Conservation (phyloP, 345 rosid species). For the Toxicodendron radicans region DNA sequence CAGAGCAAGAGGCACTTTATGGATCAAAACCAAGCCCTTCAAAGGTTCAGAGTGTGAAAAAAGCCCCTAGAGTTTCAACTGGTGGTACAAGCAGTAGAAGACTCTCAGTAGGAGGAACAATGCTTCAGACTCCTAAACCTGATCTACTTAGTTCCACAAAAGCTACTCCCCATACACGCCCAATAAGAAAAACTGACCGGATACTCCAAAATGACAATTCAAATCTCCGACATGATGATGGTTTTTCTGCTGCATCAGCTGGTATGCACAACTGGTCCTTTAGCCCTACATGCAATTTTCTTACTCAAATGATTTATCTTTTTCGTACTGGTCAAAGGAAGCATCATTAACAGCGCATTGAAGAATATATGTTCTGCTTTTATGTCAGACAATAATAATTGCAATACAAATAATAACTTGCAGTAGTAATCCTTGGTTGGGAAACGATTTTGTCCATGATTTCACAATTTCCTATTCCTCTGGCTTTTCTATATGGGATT, state of each 20-base stretch:
- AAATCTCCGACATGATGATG: slow-evolving; percentile 43
- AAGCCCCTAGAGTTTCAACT: slow-evolving; percentile 69
- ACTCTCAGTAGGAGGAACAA: slow-evolving; percentile 72
- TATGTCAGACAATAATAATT: background rate
- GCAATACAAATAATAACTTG: background rate
- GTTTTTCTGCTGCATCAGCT: slow-evolving; percentile 48
- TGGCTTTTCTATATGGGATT: background rate
- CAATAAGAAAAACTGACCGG: slow-evolving; percentile 54
- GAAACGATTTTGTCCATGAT: background rate
- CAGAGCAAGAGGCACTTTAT: slow-evolving; percentile 90
- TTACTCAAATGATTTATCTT: too few relatives aligned
- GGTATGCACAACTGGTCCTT: slow-evolving; percentile 35
- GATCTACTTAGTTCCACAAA: slow-evolving; percentile 42
- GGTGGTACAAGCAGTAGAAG: slow-evolving; percentile 75
- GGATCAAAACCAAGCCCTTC: slow-evolving; percentile 98
- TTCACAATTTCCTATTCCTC: too few relatives aligned
- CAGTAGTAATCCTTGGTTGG: background rate
- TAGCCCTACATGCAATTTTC: too few relatives aligned
- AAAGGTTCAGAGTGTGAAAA: slow-evolving; percentile 70
- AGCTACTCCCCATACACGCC: slow-evolving; percentile 46
- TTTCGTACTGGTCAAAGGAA: too few relatives aligned
- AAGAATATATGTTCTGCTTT: too few relatives aligned
- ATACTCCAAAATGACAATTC: slow-evolving; percentile 36
- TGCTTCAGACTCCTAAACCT: slow-evolving; percentile 70
- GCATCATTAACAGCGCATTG: background rate